Conservation (phyloP, 192 early-diverging fungal genomes). For the Podila epigama region DNA sequence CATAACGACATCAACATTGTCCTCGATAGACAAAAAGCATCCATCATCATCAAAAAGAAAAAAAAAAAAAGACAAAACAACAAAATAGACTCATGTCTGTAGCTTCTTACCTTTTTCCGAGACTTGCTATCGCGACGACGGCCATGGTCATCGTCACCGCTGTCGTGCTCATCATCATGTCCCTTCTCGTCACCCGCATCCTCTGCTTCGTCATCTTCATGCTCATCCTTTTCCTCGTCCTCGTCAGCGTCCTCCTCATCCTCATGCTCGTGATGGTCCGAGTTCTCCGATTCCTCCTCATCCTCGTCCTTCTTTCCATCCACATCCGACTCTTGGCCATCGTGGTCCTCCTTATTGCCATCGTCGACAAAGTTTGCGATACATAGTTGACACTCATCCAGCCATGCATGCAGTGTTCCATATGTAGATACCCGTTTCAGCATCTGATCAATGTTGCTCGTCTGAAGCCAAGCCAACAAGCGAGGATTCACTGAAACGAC, state of each 20-base stretch:
- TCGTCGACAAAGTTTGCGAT: slow-evolving; percentile 35
- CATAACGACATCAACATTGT: not conserved
- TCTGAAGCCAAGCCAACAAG: slow-evolving; percentile 26
- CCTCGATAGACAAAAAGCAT: too few species aligned
- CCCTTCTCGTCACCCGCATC: slow-evolving; percentile 29
- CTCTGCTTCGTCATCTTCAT: slow-evolving; percentile 34
- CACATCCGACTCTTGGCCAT: slow-evolving; percentile 3
- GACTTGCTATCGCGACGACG: slow-evolving; percentile 22
- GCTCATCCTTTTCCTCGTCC: slow-evolving; percentile 16
- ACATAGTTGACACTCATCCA: slow-evolving; percentile 13
- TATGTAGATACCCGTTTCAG: slow-evolving; percentile 22
- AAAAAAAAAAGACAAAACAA: not conserved
- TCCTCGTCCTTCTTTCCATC: slow-evolving; percentile 6
- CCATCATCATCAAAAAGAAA: not conserved
- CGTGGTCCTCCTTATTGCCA: slow-evolving; percentile 10
- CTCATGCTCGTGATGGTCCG: slow-evolving; percentile 24
- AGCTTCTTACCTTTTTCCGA: slow-evolving; percentile 33
- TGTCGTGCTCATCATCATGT: slow-evolving; percentile 6
- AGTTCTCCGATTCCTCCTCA: slow-evolving; percentile 15
- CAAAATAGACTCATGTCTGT: not conserved
- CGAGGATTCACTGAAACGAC: slow-evolving; percentile 15
- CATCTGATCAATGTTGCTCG: slow-evolving; percentile 21
- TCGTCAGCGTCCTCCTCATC: slow-evolving; percentile 28
- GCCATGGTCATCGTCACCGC: slow-evolving; percentile 3
- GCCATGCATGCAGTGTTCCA: slow-evolving; percentile 35